These are phyloP conservation scores for Plantago elongata DNA, from an alignment of 257 asterid species.

Conservation along the genomic window DNA sequence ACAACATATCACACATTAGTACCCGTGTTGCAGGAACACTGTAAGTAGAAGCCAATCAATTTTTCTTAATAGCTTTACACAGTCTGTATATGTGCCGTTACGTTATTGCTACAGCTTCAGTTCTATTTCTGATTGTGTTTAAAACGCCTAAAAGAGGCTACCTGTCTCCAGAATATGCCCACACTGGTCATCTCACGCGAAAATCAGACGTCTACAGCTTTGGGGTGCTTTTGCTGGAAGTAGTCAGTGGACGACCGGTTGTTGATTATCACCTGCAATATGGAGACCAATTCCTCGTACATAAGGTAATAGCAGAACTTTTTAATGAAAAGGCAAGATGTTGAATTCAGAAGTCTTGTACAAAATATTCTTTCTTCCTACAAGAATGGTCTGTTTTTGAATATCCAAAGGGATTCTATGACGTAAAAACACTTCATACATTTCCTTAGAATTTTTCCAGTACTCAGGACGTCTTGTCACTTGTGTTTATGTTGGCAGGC, in stretches of 20 bases:
- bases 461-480: not conserved
- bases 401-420: no score
- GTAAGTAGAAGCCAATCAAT: slow-evolving; percentile 35
- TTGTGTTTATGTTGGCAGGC: slow-evolving; percentile 42
- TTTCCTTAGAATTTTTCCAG: not conserved
- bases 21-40: slow-evolving; percentile 87
- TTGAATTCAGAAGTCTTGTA: no score
- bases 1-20: slow-evolving; percentile 53
- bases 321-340: no score
- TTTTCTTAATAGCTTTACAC: not conserved
- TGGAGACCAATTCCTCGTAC: slow-evolving; percentile 70
- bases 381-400: no score
- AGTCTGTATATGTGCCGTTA: not conserved
- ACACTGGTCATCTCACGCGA: slow-evolving; percentile 66
- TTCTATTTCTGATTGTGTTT: slow-evolving; percentile 23
- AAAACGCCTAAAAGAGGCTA: slow-evolving; percentile 51
- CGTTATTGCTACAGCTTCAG: not conserved
- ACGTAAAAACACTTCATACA: not conserved
- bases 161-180: slow-evolving; percentile 76
- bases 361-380: no score
- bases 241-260: slow-evolving; percentile 52
- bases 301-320: slow-evolving; percentile 40
- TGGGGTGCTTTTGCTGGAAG: slow-evolving; percentile 67
- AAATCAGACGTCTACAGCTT: slow-evolving; percentile 85
- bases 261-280: slow-evolving; percentile 52